phyloP scores from a whole-genome alignment of 2,329 filamentous ascomycete genomes.

The Cladorrhinum sp. region DNA sequence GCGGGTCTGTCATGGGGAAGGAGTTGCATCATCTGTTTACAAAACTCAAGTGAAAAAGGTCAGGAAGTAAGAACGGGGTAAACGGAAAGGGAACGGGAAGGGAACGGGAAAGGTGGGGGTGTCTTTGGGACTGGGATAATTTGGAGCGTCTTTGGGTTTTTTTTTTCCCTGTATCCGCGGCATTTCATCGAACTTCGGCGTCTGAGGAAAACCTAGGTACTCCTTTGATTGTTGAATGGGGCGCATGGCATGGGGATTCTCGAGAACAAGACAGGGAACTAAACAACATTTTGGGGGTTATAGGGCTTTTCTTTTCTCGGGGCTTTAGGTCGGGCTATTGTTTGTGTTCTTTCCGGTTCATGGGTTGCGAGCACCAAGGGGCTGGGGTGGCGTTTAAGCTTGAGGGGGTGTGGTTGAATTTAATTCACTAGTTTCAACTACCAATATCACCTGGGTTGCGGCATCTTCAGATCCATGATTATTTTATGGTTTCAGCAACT shows the following conservation, averaged over 20 bases:
- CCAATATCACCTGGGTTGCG: not conserved
- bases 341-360: conserved; percentile 9
- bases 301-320: not conserved
- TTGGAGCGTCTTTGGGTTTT: not conserved
- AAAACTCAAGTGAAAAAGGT: not conserved
- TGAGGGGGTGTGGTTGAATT: not conserved
- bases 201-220: conserved; percentile 2
- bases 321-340: not conserved
- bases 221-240: conserved; percentile 6
- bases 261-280: not conserved
- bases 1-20: not conserved
- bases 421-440: not conserved
- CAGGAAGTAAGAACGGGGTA: not conserved
- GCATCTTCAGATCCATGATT: no score
- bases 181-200: conserved; percentile 11
- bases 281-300: not conserved
- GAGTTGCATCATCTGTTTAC: not conserved
- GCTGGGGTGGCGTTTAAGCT: not conserved
- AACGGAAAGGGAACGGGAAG: not conserved
- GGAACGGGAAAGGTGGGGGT: not conserved
- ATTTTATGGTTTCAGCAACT: no score
- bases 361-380: no score
- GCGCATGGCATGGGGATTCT: conserved; percentile 8
- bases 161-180: conserved; percentile 1
- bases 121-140: not conserved